A percentile compares a stretch with the other conserved stretches of the same genome.
phyloP scores from a whole-genome alignment of 495 filamentous ascomycete genomes.

The Podospora pseudoanserina region DNA sequence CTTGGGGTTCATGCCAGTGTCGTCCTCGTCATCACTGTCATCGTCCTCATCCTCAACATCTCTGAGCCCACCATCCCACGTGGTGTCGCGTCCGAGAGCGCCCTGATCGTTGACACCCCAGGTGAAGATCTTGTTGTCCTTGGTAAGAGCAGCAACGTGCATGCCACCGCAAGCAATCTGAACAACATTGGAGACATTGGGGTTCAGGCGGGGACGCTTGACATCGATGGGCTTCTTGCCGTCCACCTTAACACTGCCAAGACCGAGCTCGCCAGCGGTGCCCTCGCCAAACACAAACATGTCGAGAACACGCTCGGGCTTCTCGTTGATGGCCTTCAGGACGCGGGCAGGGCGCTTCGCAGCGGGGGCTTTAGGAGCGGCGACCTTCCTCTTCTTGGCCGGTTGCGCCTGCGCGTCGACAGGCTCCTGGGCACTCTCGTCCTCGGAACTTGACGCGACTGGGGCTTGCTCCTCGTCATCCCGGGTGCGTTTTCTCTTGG shows the following conservation, averaged over 20 bases:
- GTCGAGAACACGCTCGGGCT: slow-evolving; percentile 43
- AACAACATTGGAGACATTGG: slow-evolving; percentile 55
- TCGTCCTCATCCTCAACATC: slow-evolving; percentile 57
- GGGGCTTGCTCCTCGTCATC: slow-evolving; percentile 16
- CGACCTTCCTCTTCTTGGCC: slow-evolving; percentile 22
- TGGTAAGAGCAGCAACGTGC: slow-evolving; percentile 59
- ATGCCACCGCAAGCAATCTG: slow-evolving; percentile 62
- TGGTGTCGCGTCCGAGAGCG: slow-evolving; percentile 62
- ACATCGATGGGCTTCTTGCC: slow-evolving; percentile 55
- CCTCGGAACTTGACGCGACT: slow-evolving; percentile 10
- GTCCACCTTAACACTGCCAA: slow-evolving; percentile 41
- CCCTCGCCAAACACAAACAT: slow-evolving; percentile 57
- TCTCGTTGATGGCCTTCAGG: slow-evolving; percentile 38
- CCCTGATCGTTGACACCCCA: slow-evolving; percentile 71
- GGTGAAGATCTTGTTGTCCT: slow-evolving; percentile 62
- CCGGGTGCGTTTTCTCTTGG: slow-evolving; percentile 26
- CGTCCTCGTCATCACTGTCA: slow-evolving; percentile 33
- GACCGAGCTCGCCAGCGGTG: slow-evolving; percentile 52
- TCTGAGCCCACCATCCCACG: slow-evolving; percentile 52
- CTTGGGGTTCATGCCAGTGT: slow-evolving; percentile 52
- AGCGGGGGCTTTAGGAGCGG: slow-evolving; percentile 5
- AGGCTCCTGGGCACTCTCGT: slow-evolving; percentile 8
- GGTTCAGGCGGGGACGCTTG: slow-evolving; percentile 53
- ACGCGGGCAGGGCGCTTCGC: slow-evolving; percentile 19
- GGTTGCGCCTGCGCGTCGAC: slow-evolving; percentile 17